Evolutionary conservation across 768 basidiomycete genomes (phyloP).

Genomic region (Phanerochaete carnosa): DNA sequence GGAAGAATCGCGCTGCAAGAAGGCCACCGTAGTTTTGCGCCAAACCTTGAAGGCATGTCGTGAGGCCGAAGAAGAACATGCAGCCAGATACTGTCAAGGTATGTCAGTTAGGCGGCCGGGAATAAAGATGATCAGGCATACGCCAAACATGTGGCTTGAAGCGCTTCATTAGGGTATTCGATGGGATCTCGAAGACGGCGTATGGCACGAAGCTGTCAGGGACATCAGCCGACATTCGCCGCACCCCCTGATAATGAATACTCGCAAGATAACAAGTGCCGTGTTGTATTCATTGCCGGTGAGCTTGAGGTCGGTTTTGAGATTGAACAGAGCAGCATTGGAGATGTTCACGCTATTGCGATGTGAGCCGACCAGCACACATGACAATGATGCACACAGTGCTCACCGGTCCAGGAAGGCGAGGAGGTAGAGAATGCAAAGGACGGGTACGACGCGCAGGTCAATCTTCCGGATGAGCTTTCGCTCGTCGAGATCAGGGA

Average conservation of each 20-base stretch:
- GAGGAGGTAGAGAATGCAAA: constrained; percentile 40
- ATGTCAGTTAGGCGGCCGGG: background rate
- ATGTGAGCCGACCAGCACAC: background rate
- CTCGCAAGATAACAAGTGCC: constrained; percentile 32
- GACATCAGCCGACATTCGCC: background rate
- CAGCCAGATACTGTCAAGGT: constrained; percentile 29
- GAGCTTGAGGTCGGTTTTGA: constrained; percentile 27
- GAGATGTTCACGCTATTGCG: constrained; percentile 28
- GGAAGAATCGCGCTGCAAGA: constrained; percentile 35
- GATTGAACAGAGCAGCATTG: constrained; percentile 28
- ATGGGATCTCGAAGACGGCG: constrained; percentile 33
- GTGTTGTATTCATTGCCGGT: constrained; percentile 26
- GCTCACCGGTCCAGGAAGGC: constrained; percentile 37
- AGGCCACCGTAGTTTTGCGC: constrained; percentile 32
- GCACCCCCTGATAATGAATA: background rate
- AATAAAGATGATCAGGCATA: constrained; percentile 8
- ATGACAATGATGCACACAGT: background rate
- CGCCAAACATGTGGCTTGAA: constrained; percentile 35
- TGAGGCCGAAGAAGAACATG: constrained; percentile 36
- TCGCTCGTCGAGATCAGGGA: constrained; percentile 23
- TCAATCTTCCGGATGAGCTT: constrained; percentile 34
- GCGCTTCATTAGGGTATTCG: constrained; percentile 30
- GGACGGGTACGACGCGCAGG: constrained; percentile 36
- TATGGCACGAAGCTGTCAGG: constrained; percentile 28
- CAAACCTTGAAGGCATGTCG: constrained; percentile 30